Evolutionary conservation across 176 grass and related monocot species (phyloP).

Genomic region (Musa itinerans): DNA sequence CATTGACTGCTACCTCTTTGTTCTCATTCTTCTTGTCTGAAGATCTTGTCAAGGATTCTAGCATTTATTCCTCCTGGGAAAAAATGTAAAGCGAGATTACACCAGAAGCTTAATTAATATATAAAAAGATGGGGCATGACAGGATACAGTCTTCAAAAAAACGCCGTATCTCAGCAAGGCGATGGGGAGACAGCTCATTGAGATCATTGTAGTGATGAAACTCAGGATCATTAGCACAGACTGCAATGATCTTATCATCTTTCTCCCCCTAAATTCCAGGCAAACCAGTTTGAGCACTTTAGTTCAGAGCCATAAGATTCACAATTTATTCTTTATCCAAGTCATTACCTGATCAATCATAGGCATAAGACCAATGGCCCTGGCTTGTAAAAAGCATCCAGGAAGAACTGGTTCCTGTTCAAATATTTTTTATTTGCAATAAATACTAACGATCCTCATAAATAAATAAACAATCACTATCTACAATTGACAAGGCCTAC

Average conservation of each 20-base stretch:
- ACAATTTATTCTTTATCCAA: background rate
- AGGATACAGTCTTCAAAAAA: conserved; percentile 75
- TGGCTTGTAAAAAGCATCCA: conserved; percentile 54
- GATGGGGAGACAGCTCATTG: conserved; percentile 58
- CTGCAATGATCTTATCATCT: conserved; percentile 83
- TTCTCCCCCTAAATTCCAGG: conserved; percentile 28
- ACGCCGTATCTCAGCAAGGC: conserved; percentile 54
- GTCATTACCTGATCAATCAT: conserved; percentile 58
- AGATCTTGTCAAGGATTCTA: conserved; percentile 22
- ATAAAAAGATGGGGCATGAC: background rate
- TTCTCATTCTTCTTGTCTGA: conserved; percentile 80
- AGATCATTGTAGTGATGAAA: conserved; percentile 54
- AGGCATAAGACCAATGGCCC: conserved; percentile 74
- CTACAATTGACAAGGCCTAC: background rate
- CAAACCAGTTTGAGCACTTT: background rate
- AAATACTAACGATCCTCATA: background rate
- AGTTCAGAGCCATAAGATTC: background rate
- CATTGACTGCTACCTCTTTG: conserved; percentile 56
- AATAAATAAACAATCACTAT: too few species aligned
- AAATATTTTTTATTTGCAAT: background rate
- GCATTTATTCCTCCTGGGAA: background rate
- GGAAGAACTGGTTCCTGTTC: conserved; percentile 52
- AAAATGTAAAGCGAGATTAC: background rate
- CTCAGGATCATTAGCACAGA: conserved; percentile 65
- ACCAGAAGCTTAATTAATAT: background rate